A percentile compares a stretch with the other conserved stretches of the same genome.
These are phyloP conservation scores for Diplosphaera chodatii DNA, from an alignment of 139 green algal species.

Conservation along the genomic window DNA sequence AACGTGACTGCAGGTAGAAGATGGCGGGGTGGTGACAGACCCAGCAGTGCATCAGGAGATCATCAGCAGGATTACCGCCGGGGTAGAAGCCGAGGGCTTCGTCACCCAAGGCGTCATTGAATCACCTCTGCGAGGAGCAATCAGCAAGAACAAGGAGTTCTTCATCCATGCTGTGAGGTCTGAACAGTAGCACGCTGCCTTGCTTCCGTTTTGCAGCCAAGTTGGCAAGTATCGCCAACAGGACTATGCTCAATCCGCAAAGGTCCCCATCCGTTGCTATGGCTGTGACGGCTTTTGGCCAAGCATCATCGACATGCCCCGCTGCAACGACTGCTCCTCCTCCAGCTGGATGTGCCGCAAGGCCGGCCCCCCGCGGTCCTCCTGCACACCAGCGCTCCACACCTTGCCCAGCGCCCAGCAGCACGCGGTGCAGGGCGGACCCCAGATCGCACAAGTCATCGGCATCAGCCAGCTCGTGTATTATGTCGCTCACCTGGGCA, in stretches of 20 bases:
- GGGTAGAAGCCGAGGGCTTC: conserved; percentile 50
- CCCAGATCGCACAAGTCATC: too few relatives aligned
- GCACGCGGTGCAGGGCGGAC: too few relatives aligned
- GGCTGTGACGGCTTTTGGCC: background rate
- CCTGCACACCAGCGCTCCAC: background rate
- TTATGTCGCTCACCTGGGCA: background rate
- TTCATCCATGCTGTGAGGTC: background rate
- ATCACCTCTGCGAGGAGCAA: conserved; percentile 67
- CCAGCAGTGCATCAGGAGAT: conserved; percentile 55
- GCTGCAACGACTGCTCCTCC: background rate
- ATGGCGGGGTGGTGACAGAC: conserved; percentile 78
- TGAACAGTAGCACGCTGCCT: too few relatives aligned
- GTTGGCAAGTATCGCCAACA: too few relatives aligned
- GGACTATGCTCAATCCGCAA: too few relatives aligned
- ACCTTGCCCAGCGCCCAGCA: too few relatives aligned
- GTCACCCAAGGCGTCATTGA: conserved; percentile 49
- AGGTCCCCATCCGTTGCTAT: too few relatives aligned
- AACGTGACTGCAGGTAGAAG: conserved; percentile 46
- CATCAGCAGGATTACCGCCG: conserved; percentile 39
- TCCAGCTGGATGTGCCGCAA: background rate
- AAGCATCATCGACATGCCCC: background rate
- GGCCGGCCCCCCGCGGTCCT: background rate
- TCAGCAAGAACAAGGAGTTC: conserved; percentile 72
- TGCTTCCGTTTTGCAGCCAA: too few relatives aligned
- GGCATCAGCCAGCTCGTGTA: too few relatives aligned